Conservation (phyloP, 2,329 filamentous ascomycete species). For the Trichoderma sp. region DNA sequence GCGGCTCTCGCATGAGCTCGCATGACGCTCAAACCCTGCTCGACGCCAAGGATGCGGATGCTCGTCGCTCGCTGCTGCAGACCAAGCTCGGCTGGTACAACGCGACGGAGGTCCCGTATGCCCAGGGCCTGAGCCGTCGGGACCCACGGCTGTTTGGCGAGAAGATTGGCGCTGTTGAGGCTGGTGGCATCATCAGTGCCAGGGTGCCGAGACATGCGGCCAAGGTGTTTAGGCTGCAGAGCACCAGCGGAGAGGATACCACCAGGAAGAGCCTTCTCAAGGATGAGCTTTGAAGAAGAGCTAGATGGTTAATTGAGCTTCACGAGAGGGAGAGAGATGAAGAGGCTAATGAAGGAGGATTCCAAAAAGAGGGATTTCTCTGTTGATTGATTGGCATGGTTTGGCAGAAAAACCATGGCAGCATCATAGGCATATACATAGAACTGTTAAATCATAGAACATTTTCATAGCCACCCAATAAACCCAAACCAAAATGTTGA, state of each 20-base stretch:
- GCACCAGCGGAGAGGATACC: background rate
- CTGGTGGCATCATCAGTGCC: background rate
- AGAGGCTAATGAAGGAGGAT: background rate
- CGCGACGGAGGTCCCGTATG: slow-evolving; percentile 14
- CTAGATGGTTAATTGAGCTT: background rate
- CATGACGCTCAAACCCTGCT: slow-evolving; percentile 3
- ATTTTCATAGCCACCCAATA: background rate
- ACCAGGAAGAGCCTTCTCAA: slow-evolving; percentile 7
- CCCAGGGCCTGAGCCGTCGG: slow-evolving; percentile 4
- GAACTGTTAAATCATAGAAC: background rate
- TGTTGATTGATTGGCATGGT: background rate
- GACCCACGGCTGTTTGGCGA: slow-evolving; percentile 17
- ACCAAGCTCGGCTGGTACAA: slow-evolving; percentile 12
- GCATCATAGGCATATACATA: background rate
- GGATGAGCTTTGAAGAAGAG: slow-evolving; percentile 6
- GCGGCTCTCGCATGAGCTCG: background rate
- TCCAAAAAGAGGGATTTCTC: background rate
- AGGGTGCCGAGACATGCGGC: slow-evolving; percentile 15
- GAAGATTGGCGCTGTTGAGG: slow-evolving; percentile 12
- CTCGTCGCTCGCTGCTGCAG: background rate
- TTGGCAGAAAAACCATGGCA: background rate
- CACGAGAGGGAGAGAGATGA: background rate
- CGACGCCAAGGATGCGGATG: background rate
- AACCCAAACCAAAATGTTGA: background rate
- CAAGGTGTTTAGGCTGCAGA: slow-evolving; percentile 21